Evolutionary conservation across 148 eudicot genomes (phyloP).

Genomic region (Rhododendron vialii): DNA sequence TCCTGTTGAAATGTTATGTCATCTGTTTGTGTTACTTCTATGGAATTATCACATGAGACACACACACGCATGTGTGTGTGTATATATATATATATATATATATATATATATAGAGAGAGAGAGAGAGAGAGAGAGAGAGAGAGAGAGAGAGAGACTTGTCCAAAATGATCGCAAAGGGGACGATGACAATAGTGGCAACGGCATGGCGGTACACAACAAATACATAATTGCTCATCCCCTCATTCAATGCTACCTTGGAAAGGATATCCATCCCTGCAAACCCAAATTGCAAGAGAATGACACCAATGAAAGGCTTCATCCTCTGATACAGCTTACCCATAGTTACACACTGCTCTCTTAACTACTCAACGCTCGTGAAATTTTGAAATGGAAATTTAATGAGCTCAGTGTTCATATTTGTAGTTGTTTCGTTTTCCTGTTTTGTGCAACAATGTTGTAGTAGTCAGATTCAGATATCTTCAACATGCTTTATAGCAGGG

Average conservation of each 20-base stretch:
- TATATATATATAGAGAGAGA: neutral
- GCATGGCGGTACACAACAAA: constrained; percentile 95
- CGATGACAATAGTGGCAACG: constrained; percentile 60
- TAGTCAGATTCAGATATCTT: neutral
- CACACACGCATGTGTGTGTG: neutral
- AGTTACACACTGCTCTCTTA: constrained; percentile 12
- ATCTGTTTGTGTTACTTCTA: neutral
- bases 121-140: neutral
- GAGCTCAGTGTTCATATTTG: neutral
- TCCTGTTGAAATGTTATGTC: constrained; percentile 42
- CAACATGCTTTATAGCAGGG: neutral
- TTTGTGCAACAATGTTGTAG: neutral
- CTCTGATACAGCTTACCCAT: constrained; percentile 17
- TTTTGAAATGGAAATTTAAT: neutral
- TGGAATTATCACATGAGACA: neutral
- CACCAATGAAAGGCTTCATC: constrained; percentile 63
- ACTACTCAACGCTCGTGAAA: neutral
- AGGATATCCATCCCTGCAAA: constrained; percentile 87
- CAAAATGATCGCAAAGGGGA: constrained; percentile 72
- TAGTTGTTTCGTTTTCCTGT: neutral
- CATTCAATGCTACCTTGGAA: constrained; percentile 73
- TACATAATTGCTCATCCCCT: constrained; percentile 91
- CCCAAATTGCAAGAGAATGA: constrained; percentile 73
- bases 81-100: no score
- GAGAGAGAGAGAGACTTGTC: constrained; percentile 58